phyloP scores from a whole-genome alignment of 108 stramenopile species.

The Thalassiosira profunda region DNA sequence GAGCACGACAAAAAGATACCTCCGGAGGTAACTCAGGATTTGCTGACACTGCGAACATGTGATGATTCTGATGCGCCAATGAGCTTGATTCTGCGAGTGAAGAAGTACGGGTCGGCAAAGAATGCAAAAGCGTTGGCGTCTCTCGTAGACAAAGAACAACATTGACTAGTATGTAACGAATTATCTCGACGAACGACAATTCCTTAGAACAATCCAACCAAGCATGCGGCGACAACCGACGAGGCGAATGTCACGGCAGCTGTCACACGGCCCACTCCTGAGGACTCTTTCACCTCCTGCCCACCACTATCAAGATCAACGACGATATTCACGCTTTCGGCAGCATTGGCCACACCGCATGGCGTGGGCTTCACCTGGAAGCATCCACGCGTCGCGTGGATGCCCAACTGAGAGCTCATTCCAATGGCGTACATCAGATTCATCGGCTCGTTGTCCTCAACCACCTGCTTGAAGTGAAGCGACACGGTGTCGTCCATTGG shows the following conservation, averaged over 20 bases:
- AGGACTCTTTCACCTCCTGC: too few species aligned
- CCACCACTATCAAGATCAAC: too few species aligned
- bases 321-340: too few species aligned
- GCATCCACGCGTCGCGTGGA: constrained; percentile 44
- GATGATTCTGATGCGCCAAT: not conserved
- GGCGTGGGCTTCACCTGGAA: too few species aligned
- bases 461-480: constrained; percentile 25
- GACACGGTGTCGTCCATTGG: constrained; percentile 14
- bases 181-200: too few species aligned
- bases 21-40: not conserved
- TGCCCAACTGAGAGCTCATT: constrained; percentile 21
- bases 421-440: constrained; percentile 58
- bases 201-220: too few species aligned
- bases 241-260: too few species aligned
- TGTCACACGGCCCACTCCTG: too few species aligned
- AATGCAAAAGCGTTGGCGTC: constrained; percentile 23
- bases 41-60: not conserved
- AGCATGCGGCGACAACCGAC: too few species aligned
- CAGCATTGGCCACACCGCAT: too few species aligned
- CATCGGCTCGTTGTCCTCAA: constrained; percentile 29
- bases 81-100: constrained; percentile 7
- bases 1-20: constrained; percentile 29
- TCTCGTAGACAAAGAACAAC: too few species aligned
- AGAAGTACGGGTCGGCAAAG: constrained; percentile 13
- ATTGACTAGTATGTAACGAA: too few species aligned